Evolutionary conservation across 345 rosid species (phyloP), one percentile per base, ranked within the genome.

Genomic region (Camelina sativa): DNA sequence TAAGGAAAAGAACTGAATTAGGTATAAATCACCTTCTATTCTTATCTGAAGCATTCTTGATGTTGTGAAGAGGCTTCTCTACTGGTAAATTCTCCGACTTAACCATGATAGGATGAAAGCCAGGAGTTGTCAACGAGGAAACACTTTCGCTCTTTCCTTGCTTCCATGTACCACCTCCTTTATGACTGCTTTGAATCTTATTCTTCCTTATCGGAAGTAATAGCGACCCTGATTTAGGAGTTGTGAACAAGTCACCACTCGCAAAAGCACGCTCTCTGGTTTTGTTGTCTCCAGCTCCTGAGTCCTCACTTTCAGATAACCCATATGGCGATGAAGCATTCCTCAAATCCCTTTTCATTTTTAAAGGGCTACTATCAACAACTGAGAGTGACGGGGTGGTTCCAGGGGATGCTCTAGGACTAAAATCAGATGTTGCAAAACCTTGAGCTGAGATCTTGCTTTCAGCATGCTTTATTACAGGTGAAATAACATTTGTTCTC

Each of bases 241-340:
- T 62, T 67, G 82, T 72, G 58, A 82, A 73, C 73, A 78, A 80
- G 75, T 89, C 92, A 53, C 86, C 80, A 72, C 79, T 77, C 43
- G 83, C 86, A 55, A 81, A 76, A 74, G 83, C 84, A 80, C 84
- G 89, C 65, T 82, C 93, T 80, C 85, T 88, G 68, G 76, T 62
- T 79, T 82, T 86, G 73, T 68, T 86, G 62, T 87, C 96, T 54
- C 91, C 91, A 74, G 92, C 93, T 64, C 89, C 93, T 8, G 97
- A 87, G 75, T 92, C 98, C 79, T 95, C 98, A 77, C 94, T 87
- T 77, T 90, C 94, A 79, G 90, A 85, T 57, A 86, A 81, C 77
- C 81, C 92, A 74, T 84, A 83, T 10, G 92, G 88, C 34, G 97
- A 93, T 25, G 88, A 74, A 74, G 78, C 78, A 80, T 83, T 88